Percentiles rank a stretch among this genome's conserved stretches.
These are phyloP conservation scores for Ilex asprella DNA, from an alignment of 257 asterid species.

Conservation along the genomic window DNA sequence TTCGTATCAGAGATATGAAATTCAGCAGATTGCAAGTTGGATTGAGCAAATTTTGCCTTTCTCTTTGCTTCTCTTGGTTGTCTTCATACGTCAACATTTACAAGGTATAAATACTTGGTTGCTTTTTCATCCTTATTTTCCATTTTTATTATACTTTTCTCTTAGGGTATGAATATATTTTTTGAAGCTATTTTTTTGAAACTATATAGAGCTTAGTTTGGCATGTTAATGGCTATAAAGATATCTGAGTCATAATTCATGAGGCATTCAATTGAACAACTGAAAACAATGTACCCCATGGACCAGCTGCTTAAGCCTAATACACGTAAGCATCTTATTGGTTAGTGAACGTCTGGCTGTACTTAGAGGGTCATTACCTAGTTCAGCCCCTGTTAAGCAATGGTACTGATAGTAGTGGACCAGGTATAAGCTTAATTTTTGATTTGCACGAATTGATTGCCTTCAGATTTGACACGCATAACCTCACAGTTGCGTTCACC, in stretches of 20 bases:
- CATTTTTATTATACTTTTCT: background rate
- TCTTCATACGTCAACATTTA: background rate
- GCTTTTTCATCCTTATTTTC: too few species aligned
- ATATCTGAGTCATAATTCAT: background rate
- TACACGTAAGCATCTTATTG: too few species aligned
- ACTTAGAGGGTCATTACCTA: too few species aligned
- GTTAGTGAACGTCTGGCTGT: too few species aligned
- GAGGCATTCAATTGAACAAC: background rate
- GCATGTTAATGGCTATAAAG: too few species aligned
- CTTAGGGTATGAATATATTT: too few species aligned
- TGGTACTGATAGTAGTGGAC: too few species aligned
- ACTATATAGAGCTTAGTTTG: background rate
- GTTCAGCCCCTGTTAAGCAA: too few species aligned
- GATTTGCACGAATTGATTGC: too few species aligned
- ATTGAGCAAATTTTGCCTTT: background rate
- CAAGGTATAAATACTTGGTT: background rate
- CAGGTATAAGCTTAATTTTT: too few species aligned
- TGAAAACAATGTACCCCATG: background rate
- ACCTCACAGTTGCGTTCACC: too few species aligned
- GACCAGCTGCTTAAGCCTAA: background rate
- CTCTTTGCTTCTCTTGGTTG: background rate
- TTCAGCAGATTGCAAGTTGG: background rate
- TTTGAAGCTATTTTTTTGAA: background rate
- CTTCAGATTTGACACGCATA: too few species aligned
- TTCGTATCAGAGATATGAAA: background rate